Percentiles rank a stretch among this genome's conserved stretches.
phyloP scores from a whole-genome alignment of 225 moss, liverwort and hornwort species.

The Antitrichia curtipendula region DNA sequence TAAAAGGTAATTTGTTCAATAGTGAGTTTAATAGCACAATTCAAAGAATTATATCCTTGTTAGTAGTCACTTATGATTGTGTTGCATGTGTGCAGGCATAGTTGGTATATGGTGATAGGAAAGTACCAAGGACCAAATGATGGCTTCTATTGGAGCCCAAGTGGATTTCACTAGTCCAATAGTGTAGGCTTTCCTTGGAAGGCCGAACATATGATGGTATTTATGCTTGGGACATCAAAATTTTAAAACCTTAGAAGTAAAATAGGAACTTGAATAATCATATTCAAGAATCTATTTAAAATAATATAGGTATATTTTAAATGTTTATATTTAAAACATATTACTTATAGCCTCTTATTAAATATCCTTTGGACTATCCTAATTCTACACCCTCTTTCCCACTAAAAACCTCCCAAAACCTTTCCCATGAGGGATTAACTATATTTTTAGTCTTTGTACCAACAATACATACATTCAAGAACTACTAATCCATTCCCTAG shows the following conservation, averaged over 20 bases:
- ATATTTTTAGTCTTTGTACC: too few relatives aligned
- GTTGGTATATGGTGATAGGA: constrained; percentile 9
- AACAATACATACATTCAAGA: too few relatives aligned
- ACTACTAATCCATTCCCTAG: too few relatives aligned
- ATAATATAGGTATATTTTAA: neutral
- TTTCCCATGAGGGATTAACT: too few relatives aligned
- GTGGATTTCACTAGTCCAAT: neutral
- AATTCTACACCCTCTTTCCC: too few relatives aligned
- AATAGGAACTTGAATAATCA: neutral
- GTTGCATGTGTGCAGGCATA: neutral
- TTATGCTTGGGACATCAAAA: neutral
- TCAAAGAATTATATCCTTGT: neutral
- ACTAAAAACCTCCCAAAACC: too few relatives aligned
- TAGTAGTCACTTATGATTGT: neutral
- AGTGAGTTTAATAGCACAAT: neutral
- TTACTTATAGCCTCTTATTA: neutral
- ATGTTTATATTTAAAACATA: neutral
- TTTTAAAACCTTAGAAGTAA: neutral
- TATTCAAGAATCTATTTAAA: neutral
- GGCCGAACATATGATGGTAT: neutral
- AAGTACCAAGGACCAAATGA: neutral
- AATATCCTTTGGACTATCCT: neutral
- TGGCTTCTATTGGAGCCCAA: neutral
- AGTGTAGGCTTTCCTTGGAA: accelerated
- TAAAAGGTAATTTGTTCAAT: neutral